A percentile compares a stretch with the other conserved stretches of the same genome.
phyloP scores from a whole-genome alignment of 2,329 filamentous ascomycete species.

The Sporothrix phasma region DNA sequence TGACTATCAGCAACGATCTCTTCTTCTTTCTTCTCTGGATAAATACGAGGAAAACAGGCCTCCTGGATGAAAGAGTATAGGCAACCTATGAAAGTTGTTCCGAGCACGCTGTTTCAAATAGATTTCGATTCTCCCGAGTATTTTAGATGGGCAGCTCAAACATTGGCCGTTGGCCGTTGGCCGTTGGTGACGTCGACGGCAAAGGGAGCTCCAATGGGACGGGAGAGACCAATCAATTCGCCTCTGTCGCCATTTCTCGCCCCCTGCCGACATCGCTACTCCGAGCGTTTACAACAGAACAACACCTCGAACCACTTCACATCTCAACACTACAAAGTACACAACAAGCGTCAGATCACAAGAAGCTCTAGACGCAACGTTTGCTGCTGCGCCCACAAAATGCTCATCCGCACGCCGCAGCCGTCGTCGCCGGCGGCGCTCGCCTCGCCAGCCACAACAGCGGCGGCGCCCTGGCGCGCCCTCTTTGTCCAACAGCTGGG shows the following conservation, averaged over 20 bases:
- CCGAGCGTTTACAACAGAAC: background rate
- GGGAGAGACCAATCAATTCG: background rate
- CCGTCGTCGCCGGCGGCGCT: slow-evolving; percentile 4
- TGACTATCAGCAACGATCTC: no score
- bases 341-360: background rate
- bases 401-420: slow-evolving; percentile 13
- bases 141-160: no score
- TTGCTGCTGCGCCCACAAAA: background rate
- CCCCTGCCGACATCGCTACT: background rate
- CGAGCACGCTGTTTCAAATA: no score
- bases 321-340: background rate
- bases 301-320: background rate
- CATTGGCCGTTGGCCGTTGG: background rate
- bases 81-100: no score
- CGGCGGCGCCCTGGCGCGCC: slow-evolving; percentile 43
- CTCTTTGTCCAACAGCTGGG: slow-evolving; percentile 42
- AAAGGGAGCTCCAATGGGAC: background rate
- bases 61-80: no score
- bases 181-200: background rate
- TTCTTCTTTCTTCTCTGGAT: no score
- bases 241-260: background rate
- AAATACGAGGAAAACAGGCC: no score
- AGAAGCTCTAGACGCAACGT: no score
- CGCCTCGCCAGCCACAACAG: slow-evolving; percentile 7
- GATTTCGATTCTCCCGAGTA: no score